A percentile compares a stretch with the other conserved stretches of the same genome.
These are phyloP conservation scores for Mycogone perniciosa DNA, from an alignment of 2,329 filamentous ascomycete species.

Conservation along the genomic window DNA sequence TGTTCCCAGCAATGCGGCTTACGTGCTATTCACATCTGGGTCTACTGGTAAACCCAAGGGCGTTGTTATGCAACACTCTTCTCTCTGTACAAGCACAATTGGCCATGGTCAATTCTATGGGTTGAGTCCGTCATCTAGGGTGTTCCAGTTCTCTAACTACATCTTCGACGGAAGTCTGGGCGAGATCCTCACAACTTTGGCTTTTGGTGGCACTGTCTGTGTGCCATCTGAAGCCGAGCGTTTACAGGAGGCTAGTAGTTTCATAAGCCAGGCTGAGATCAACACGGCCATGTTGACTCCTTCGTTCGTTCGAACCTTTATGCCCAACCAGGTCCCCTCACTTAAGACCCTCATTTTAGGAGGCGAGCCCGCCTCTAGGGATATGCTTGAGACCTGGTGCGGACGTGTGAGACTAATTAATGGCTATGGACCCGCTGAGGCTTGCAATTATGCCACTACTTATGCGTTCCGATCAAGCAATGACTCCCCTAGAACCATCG, in stretches of 20 bases:
- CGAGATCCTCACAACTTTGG: neutral
- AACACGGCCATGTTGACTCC: neutral
- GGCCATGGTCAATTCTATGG: neutral
- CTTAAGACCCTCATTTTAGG: conserved; percentile 3
- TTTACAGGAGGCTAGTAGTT: neutral
- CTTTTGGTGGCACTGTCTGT: conserved; percentile 1
- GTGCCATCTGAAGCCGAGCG: neutral
- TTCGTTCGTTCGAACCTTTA: neutral
- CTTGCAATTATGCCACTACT: conserved; percentile 20
- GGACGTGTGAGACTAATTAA: conserved; percentile 30
- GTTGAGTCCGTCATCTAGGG: neutral
- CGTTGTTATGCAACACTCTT: conserved; percentile 2
- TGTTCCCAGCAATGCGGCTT: neutral
- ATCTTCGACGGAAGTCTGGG: conserved; percentile 3
- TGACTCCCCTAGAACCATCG: conserved; percentile 4
- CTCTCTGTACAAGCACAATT: neutral
- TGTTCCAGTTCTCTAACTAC: conserved; percentile 6
- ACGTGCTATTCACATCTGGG: conserved; percentile 3
- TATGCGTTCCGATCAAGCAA: neutral
- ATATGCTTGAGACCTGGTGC: conserved; percentile 1
- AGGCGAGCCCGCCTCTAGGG: conserved; percentile 5
- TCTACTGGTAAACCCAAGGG: conserved; percentile 7
- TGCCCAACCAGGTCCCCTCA: conserved; percentile 2
- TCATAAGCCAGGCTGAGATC: neutral
- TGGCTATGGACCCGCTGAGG: conserved; percentile 37